phyloP scores from a whole-genome alignment of 2,329 filamentous ascomycete genomes.

The Scleromitrula shiraiana region DNA sequence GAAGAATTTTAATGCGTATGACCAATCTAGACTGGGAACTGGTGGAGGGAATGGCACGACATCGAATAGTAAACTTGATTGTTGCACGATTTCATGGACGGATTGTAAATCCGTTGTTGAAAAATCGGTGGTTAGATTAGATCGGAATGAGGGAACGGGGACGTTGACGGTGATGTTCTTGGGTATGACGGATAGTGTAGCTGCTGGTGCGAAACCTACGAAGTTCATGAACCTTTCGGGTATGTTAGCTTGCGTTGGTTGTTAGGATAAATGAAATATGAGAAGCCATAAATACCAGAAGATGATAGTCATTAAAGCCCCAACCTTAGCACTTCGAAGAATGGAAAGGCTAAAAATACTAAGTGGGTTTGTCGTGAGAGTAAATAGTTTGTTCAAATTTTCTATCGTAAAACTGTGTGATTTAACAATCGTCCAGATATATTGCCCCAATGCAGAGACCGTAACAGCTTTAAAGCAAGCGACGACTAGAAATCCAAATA shows the following conservation, averaged over 20 bases:
- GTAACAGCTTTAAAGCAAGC: conserved; percentile 12
- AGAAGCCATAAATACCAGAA: not conserved
- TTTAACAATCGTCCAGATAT: conserved; percentile 17
- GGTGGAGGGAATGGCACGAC: not conserved
- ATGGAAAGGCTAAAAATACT: conserved; percentile 10
- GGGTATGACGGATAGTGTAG: not conserved
- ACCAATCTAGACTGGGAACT: conserved; percentile 10
- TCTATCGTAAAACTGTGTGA: conserved; percentile 11
- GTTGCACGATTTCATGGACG: conserved; percentile 2
- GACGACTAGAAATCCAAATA: conserved; percentile 13
- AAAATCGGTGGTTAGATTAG: not conserved
- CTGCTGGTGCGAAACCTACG: not conserved
- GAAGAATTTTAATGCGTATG: conserved; percentile 14
- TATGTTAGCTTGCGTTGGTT: not conserved
- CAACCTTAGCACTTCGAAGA: conserved; percentile 4
- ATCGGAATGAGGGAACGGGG: not conserved
- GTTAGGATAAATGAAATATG: not conserved
- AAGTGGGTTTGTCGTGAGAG: conserved; percentile 11
- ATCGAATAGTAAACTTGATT: conserved; percentile 1
- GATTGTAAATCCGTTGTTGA: not conserved
- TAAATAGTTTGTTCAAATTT: conserved; percentile 16
- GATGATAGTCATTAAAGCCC: not conserved
- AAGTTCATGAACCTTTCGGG: not conserved
- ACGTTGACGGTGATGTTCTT: not conserved
- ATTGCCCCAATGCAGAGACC: conserved; percentile 13